phyloP scores from a whole-genome alignment of 306 rosid genomes.

The Trifolium subterraneum region DNA sequence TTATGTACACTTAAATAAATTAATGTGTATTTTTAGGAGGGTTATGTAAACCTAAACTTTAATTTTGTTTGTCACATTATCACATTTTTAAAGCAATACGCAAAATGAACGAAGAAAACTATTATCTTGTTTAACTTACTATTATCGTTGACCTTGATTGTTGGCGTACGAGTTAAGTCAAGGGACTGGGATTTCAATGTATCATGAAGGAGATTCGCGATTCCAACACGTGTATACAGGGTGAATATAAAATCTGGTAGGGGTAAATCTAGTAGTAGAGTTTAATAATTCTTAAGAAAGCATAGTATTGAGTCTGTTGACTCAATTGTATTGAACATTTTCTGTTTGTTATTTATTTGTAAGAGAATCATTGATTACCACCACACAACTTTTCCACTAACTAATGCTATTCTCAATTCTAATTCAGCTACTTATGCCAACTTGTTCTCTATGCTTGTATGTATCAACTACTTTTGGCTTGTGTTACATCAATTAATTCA shows the following conservation, averaged over 20 bases:
- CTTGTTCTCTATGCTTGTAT: neutral
- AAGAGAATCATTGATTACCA: neutral
- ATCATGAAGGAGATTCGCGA: neutral
- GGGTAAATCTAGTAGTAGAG: too few relatives aligned
- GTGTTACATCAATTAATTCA: neutral
- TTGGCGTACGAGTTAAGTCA: neutral
- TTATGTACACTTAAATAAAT: conserved; percentile 20
- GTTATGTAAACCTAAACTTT: neutral
- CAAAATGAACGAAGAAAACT: neutral
- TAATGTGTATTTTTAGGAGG: conserved; percentile 22
- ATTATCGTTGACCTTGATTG: too few relatives aligned
- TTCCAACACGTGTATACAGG: neutral
- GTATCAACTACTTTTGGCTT: neutral
- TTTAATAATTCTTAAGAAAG: neutral
- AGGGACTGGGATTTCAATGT: neutral
- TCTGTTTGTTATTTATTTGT: neutral
- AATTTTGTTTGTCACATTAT: neutral
- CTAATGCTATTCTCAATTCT: neutral
- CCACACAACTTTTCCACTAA: neutral
- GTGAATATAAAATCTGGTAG: neutral
- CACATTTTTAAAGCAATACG: neutral
- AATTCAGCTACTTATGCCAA: neutral
- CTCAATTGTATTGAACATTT: neutral
- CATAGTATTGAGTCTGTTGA: neutral
- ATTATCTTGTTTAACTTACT: too few relatives aligned